A percentile compares a stretch with the other conserved stretches of the same genome.
phyloP scores from a whole-genome alignment of 1,139 yeast species.

The Yueomyces sp. region DNA sequence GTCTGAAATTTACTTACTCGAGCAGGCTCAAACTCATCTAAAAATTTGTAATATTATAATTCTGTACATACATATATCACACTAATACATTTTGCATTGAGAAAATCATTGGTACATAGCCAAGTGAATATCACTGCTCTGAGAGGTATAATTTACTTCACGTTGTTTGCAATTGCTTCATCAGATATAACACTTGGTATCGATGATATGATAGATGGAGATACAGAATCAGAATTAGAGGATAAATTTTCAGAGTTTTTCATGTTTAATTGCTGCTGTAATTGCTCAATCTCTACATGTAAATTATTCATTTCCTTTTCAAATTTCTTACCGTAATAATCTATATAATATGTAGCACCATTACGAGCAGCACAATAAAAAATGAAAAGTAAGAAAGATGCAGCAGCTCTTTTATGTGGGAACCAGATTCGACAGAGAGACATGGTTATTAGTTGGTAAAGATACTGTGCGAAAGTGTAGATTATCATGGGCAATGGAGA shows the following conservation, averaged over 20 bases:
- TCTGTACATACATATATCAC: too few relatives aligned
- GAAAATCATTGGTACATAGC: too few relatives aligned
- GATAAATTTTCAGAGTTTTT: background rate
- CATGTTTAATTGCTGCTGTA: constrained; percentile 27
- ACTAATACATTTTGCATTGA: too few relatives aligned
- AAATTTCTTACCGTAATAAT: constrained; percentile 74
- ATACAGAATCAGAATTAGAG: background rate
- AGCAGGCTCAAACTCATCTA: too few relatives aligned
- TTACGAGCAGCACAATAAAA: constrained; percentile 75
- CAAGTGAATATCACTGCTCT: too few relatives aligned
- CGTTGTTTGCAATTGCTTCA: background rate
- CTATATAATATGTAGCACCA: constrained; percentile 91
- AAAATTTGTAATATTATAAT: too few relatives aligned
- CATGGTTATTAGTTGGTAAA: constrained; percentile 85
- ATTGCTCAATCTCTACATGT: constrained; percentile 50
- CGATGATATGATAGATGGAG: background rate
- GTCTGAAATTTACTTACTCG: background rate
- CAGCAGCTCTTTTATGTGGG: constrained; percentile 52
- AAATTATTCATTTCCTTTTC: constrained; percentile 70
- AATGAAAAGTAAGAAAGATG: constrained; percentile 54
- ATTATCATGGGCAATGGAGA: constrained; percentile 76
- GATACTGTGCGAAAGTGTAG: constrained; percentile 76
- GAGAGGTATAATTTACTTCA: background rate
- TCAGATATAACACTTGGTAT: background rate
- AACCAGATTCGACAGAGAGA: constrained; percentile 81